Base-by-base conservation (phyloP, 2,329 filamentous ascomycete genomes). In the Aspergillus quadricinctus region DNA sequence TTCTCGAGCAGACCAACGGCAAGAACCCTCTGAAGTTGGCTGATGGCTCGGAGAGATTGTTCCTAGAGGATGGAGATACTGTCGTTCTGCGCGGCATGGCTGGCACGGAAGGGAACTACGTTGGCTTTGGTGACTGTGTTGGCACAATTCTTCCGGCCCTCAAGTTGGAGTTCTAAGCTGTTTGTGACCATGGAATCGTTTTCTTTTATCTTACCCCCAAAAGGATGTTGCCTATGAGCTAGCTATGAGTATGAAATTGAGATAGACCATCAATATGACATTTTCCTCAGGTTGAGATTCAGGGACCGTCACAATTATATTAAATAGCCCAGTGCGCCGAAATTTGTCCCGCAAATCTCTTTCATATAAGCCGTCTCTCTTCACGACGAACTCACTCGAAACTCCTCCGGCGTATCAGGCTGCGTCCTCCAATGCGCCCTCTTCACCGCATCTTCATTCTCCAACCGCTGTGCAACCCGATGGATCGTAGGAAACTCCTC, bases 101-200 rank as follows among this genome's bases (percentile, higher is more conserved):
- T 64, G 88, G 87, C 4, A 80, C 84, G 54, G 83, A 87, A 29
- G 84, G 85, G 2, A 80, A 76, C n/a, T 77, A 87, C 52, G 86
- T 94, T 27, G 90, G 90, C 0, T 93, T 93, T 71, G 89, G 90
- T 2, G 83, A 90, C 61, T 90, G 88, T 61, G 76, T 78, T 21
- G 89, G 88, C 14, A 83, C 72, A 40, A 87, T 92, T 56, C 61
- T 81, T 56, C 79, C 80, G 21, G 77, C 80, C 6, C 57, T 69
- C 28, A 61, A 69, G 21, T 58, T 70, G 49, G 53, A 64, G 1
- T 68, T 59, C 50, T 53, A 58, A 55, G 43, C n/a, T 48, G 19
- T 52, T 28, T 31, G 7, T 46, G 21, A 7, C 8, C 21, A 14
- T 53, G 49, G 35, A 43, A 56, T 40, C 28, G n/a, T 49, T 46